Conservation (phyloP, 495 filamentous ascomycete species). For the Trichodelitschia bisporula region DNA sequence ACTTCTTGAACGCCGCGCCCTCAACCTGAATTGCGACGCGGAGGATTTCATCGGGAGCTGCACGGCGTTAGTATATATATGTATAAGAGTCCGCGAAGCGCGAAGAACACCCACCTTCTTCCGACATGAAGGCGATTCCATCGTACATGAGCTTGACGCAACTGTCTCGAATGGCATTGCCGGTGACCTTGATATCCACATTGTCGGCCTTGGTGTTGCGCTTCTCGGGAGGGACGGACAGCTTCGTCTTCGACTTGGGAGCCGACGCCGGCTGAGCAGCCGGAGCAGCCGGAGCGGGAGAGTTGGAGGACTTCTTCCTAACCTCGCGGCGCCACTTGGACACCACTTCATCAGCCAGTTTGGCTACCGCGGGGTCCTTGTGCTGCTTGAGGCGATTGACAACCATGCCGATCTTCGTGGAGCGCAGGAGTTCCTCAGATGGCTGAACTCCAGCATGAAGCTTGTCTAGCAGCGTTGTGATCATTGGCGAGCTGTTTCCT, state of each 20-base stretch:
- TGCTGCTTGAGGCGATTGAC: constrained; percentile 64
- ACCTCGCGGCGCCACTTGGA: constrained; percentile 70
- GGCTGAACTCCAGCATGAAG: constrained; percentile 53
- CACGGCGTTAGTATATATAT: constrained; percentile 1
- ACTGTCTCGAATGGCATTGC: constrained; percentile 45
- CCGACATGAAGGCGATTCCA: constrained; percentile 36
- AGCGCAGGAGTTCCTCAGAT: constrained; percentile 68
- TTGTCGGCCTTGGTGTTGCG: constrained; percentile 59
- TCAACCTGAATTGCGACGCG: constrained; percentile 47
- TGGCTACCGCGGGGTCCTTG: constrained; percentile 48
- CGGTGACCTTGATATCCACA: constrained; percentile 44
- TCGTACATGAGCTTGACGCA: constrained; percentile 86
- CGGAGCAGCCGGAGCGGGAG: constrained; percentile 17
- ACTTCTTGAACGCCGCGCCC: constrained; percentile 36
- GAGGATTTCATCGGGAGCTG: constrained; percentile 31
- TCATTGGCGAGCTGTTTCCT: constrained; percentile 35
- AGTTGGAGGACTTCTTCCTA: constrained; percentile 25
- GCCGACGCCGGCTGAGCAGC: constrained; percentile 16
- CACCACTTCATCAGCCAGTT: constrained; percentile 55
- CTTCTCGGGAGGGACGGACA: constrained; percentile 49
- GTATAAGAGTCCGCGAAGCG: neutral
- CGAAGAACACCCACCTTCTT: constrained; percentile 23
- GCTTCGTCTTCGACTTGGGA: constrained; percentile 22
- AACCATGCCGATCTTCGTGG: constrained; percentile 74
- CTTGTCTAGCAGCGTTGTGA: constrained; percentile 46